A percentile compares a stretch with the other conserved stretches of the same genome.
Evolutionary conservation across 2,329 filamentous ascomycete species (phyloP).

Genomic region (Orbilia javanica): DNA sequence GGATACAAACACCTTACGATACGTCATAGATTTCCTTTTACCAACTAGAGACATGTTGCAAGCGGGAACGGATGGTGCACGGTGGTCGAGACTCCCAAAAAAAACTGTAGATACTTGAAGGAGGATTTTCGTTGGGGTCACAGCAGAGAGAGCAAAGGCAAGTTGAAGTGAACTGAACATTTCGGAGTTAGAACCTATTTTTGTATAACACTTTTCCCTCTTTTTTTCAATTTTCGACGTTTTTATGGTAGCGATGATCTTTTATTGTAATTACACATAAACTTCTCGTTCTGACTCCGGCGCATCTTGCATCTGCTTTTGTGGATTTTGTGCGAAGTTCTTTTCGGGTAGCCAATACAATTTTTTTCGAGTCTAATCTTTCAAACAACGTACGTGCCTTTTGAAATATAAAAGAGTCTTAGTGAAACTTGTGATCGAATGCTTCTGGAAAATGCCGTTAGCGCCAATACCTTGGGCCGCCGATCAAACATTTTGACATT

Average conservation of each 20-base stretch:
- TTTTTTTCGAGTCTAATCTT: conserved; percentile 9
- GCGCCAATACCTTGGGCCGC: neutral
- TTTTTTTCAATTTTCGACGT: conserved; percentile 25
- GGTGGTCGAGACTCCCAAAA: conserved; percentile 17
- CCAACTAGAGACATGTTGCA: conserved; percentile 10
- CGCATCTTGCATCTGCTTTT: conserved; percentile 26
- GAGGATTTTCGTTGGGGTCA: neutral
- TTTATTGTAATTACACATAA: conserved; percentile 48
- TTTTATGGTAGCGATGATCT: conserved; percentile 53
- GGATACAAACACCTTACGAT: neutral
- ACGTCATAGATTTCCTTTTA: conserved; percentile 14
- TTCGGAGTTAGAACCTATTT: conserved; percentile 42
- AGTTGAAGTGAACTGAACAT: conserved; percentile 5
- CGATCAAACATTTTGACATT: conserved; percentile 25
- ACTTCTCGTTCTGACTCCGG: conserved; percentile 37
- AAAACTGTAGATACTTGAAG: conserved; percentile 36
- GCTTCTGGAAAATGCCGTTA: conserved; percentile 8
- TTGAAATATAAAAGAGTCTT: neutral
- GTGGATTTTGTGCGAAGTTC: conserved; percentile 4
- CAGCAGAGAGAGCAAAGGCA: neutral
- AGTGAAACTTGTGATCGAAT: neutral
- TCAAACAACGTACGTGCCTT: neutral
- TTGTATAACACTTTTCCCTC: no score
- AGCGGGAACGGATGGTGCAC: neutral
- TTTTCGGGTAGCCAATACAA: conserved; percentile 20